Percentiles rank a stretch among this genome's conserved stretches.
phyloP scores from a whole-genome alignment of 139 green algal genomes.

The Pleodorina starrii region DNA sequence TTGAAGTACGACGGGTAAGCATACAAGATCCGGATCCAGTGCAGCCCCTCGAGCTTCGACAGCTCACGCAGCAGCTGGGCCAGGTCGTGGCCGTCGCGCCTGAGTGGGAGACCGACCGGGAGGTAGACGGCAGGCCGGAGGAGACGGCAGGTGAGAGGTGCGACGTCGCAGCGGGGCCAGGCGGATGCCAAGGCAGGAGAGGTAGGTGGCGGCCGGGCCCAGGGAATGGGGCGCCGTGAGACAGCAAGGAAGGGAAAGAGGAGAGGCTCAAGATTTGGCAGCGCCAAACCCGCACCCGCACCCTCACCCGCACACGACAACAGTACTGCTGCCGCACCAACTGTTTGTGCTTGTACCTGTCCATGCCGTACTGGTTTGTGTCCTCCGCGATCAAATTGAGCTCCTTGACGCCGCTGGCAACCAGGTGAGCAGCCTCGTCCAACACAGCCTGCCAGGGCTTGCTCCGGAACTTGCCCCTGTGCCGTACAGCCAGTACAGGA shows the following conservation, averaged over 20 bases:
- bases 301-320: no score
- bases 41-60: conserved; percentile 76
- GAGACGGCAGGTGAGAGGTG: no score
- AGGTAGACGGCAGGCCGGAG: no score
- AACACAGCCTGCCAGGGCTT: conserved; percentile 84
- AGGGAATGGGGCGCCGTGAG: no score
- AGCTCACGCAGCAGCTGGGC: conserved; percentile 86
- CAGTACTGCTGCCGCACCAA: no score
- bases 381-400: conserved; percentile 92
- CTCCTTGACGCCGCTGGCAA: conserved; percentile 83
- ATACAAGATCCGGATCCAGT: conserved; percentile 94
- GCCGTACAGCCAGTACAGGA: background rate
- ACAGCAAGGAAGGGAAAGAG: no score
- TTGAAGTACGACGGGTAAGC: conserved; percentile 85
- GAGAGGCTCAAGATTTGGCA: no score
- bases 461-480: conserved; percentile 89
- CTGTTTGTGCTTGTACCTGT: conserved; percentile 59
- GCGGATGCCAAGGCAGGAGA: no score
- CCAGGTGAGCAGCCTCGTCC: conserved; percentile 82
- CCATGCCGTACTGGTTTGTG: conserved; percentile 92
- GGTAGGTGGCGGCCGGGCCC: no score
- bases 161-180: no score
- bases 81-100: conserved; percentile 77
- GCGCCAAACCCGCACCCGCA: no score
- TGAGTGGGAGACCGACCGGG: background rate